Conservation (phyloP, 2,329 filamentous ascomycete genomes). For the Coniochaeta hoffmannii region DNA sequence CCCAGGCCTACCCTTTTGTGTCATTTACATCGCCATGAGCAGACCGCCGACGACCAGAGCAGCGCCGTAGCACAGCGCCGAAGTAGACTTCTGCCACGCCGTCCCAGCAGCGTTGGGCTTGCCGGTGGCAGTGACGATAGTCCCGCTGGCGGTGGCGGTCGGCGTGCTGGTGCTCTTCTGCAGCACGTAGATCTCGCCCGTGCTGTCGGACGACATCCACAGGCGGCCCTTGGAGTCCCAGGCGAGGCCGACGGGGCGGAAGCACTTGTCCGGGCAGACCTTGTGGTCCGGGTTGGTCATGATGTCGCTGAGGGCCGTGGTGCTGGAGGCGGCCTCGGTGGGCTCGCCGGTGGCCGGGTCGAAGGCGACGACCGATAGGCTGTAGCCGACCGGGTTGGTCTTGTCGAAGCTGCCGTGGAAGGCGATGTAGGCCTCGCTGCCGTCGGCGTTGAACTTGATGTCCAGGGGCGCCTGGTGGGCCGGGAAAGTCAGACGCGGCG, state of each 20-base stretch:
- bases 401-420: conserved; percentile 60
- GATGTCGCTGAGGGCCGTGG: conserved; percentile 40
- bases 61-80: not conserved
- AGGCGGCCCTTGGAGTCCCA: conserved; percentile 43
- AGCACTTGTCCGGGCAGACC: conserved; percentile 48
- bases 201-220: conserved; percentile 54
- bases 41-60: not conserved
- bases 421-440: conserved; percentile 54
- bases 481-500: conserved; percentile 47
- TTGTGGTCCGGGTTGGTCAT: conserved; percentile 46
- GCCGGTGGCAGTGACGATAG: conserved; percentile 11
- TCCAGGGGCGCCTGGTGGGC: conserved; percentile 65
- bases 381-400: conserved; percentile 37
- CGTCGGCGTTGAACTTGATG: conserved; percentile 54
- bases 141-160: conserved; percentile 10
- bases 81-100: not conserved
- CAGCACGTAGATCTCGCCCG: conserved; percentile 57
- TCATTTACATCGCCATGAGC: not conserved
- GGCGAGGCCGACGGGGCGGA: conserved; percentile 53
- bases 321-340: conserved; percentile 29
- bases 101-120: not conserved
- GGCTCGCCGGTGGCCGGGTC: conserved; percentile 30
- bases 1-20: not conserved
- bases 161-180: conserved; percentile 9
- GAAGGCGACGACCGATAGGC: conserved; percentile 32